phyloP scores from a whole-genome alignment of 257 asterid genomes.

The Linderniella brevidens region DNA sequence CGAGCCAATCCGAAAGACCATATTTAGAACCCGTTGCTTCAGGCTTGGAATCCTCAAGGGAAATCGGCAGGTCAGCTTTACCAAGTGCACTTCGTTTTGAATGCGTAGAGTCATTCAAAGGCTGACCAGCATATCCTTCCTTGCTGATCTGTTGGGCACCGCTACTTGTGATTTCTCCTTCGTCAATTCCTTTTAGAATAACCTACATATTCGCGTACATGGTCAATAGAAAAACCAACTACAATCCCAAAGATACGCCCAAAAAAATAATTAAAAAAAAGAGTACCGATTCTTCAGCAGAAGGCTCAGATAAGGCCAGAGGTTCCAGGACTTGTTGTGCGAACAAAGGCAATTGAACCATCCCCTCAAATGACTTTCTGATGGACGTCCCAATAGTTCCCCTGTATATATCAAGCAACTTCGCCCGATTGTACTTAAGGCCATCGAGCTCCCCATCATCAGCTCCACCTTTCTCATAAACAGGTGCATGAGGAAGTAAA shows the following conservation, averaged over 20 bases:
- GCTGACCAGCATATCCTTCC: constrained; percentile 51
- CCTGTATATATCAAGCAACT: constrained; percentile 66
- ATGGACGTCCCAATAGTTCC: constrained; percentile 24
- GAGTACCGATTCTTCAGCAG: constrained; percentile 74
- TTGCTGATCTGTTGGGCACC: constrained; percentile 72
- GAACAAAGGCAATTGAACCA: constrained; percentile 50
- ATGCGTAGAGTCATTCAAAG: constrained; percentile 44
- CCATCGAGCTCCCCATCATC: constrained; percentile 21
- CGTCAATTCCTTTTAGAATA: constrained; percentile 74
- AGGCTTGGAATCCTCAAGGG: constrained; percentile 42
- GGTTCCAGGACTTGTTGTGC: constrained; percentile 70
- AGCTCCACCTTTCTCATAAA: constrained; percentile 38
- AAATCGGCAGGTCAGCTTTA: constrained; percentile 34
- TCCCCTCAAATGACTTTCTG: constrained; percentile 34
- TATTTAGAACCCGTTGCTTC: constrained; percentile 22
- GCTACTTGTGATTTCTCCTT: constrained; percentile 70
- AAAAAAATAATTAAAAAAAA: not conserved
- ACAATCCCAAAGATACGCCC: not conserved
- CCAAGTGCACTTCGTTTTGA: constrained; percentile 54
- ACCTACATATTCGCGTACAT: constrained; percentile 21
- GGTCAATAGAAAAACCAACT: not conserved
- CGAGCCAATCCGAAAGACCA: constrained; percentile 14
- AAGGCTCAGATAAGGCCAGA: constrained; percentile 46
- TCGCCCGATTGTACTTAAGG: constrained; percentile 43
- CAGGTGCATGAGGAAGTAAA: constrained; percentile 28